Percentiles rank a stretch among this genome's conserved stretches.
These are phyloP conservation scores for Ceratocystis colombiana DNA, from an alignment of 2,329 filamentous ascomycete species.

Conservation along the genomic window DNA sequence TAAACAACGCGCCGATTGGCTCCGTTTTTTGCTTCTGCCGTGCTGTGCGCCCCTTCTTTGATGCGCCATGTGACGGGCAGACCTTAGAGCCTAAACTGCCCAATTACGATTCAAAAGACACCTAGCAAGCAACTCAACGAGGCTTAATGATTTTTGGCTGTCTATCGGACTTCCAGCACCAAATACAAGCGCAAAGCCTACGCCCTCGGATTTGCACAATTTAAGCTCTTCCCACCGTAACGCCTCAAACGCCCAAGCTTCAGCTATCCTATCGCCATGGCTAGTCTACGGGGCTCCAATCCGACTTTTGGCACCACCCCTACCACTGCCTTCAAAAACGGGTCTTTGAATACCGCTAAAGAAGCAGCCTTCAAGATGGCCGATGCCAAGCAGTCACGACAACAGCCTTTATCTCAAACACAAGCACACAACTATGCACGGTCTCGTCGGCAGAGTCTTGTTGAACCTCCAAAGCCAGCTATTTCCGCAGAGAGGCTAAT, in stretches of 20 bases:
- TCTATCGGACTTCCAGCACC: not conserved
- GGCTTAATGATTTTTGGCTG: not conserved
- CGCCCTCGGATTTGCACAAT: not conserved
- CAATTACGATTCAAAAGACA: not conserved
- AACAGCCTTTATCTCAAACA: not conserved
- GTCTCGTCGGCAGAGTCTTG: slow-evolving; percentile 22
- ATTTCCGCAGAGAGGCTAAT: slow-evolving; percentile 62
- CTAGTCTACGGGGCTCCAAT: slow-evolving; percentile 12
- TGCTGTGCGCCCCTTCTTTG: not conserved
- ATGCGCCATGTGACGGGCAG: slow-evolving; percentile 5
- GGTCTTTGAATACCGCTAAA: slow-evolving; percentile 22
- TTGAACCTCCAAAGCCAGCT: slow-evolving; percentile 9
- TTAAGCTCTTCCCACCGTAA: not conserved
- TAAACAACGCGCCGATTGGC: not conserved
- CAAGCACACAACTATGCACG: not conserved
- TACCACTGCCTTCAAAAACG: slow-evolving; percentile 22
- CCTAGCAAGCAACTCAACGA: not conserved
- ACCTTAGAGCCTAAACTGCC: not conserved
- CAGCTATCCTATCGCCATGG: slow-evolving; percentile 1
- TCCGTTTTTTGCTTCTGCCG: not conserved
- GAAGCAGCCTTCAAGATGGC: not conserved
- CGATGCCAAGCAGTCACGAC: not conserved
- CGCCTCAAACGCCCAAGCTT: not conserved
- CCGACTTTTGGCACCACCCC: slow-evolving; percentile 9
- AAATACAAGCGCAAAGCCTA: too few relatives aligned